These are phyloP conservation scores for Nicotiana noctiflora DNA, from an alignment of 257 asterid species.

Conservation along the genomic window DNA sequence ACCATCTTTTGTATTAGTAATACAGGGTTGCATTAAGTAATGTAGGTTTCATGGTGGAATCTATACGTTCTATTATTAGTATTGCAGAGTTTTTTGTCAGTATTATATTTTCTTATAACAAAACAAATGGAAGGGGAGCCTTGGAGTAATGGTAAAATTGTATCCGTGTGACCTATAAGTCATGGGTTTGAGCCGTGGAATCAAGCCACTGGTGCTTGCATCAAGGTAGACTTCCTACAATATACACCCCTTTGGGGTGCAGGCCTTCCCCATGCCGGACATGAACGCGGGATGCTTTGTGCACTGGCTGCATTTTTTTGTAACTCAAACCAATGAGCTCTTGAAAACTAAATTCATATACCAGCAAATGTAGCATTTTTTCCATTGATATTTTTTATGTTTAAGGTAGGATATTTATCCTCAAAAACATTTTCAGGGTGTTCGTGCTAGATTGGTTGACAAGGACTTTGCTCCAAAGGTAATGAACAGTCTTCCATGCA, in stretches of 20 bases:
- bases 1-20: neutral
- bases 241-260: too few relatives aligned
- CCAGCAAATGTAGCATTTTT: neutral
- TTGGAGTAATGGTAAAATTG: too few relatives aligned
- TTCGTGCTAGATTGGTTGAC: conserved; percentile 87
- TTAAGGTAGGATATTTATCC: neutral
- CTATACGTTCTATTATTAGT: neutral
- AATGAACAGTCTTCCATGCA: neutral
- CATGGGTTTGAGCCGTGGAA: too few relatives aligned
- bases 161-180: too few relatives aligned
- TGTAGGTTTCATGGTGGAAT: neutral
- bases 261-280: too few relatives aligned
- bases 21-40: neutral
- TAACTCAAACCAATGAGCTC: neutral
- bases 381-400: neutral
- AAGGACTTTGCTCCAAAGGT: conserved; percentile 98
- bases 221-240: too few relatives aligned
- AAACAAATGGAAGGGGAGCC: neutral
- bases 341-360: neutral
- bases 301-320: too few relatives aligned
- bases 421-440: conserved; percentile 47
- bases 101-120: neutral
- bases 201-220: too few relatives aligned
- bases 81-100: neutral
- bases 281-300: too few relatives aligned